Evolutionary conservation across 768 basidiomycete genomes (phyloP).

Genomic region (Leccinum uliginosum): DNA sequence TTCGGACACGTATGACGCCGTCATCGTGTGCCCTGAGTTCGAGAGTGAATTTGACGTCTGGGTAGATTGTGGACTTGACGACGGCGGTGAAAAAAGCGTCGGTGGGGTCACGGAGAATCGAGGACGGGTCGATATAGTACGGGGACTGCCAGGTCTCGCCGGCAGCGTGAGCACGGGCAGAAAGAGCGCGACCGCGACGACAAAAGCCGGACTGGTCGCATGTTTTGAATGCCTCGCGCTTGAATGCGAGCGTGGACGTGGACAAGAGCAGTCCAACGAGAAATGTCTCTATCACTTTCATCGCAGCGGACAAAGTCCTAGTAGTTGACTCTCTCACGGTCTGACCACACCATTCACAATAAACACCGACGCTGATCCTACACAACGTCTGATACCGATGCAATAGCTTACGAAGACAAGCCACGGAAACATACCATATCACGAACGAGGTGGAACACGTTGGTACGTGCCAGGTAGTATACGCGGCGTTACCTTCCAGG

Average conservation of each 20-base stretch:
- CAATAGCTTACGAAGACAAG: too few relatives aligned
- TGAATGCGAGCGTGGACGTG: slow-evolving; percentile 50
- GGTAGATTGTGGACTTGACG: slow-evolving; percentile 81
- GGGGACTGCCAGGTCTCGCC: slow-evolving; percentile 74
- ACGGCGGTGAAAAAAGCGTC: slow-evolving; percentile 65
- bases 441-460: too few relatives aligned
- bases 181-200: slow-evolving; percentile 81
- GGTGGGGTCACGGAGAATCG: slow-evolving; percentile 43
- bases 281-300: slow-evolving; percentile 6
- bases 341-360: too few relatives aligned
- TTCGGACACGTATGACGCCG: slow-evolving; percentile 85
- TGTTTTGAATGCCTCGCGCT: slow-evolving; percentile 87
- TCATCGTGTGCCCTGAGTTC: slow-evolving; percentile 82
- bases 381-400: too few relatives aligned
- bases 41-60: slow-evolving; percentile 75
- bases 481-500: too few relatives aligned
- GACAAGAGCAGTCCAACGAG: slow-evolving; percentile 32
- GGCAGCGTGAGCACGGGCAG: slow-evolving; percentile 61
- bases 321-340: too few relatives aligned
- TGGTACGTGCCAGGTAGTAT: too few relatives aligned
- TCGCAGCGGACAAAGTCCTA: background rate
- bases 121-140: slow-evolving; percentile 69
- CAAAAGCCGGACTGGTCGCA: slow-evolving; percentile 96
- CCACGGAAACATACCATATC: too few relatives aligned
- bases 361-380: too few relatives aligned